Conservation (phyloP, 148 eudicot genomes). For the Cornus kousa region DNA sequence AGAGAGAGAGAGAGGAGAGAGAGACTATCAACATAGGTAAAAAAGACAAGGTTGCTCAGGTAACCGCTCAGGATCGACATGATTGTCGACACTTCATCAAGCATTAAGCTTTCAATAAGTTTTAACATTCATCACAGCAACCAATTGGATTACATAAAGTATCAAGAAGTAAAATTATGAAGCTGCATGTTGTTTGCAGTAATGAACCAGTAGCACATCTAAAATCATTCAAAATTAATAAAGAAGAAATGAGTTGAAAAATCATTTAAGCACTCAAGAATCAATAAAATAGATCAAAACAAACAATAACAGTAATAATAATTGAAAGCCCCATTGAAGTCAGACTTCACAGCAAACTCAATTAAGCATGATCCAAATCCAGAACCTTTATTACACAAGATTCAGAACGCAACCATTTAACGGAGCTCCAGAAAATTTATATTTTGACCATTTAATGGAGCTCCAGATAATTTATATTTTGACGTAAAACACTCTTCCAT, state of each 20-base stretch:
- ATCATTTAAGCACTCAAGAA: no score
- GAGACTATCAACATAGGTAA: neutral
- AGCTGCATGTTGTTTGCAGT: no score
- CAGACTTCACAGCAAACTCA: neutral
- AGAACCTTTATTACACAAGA: neutral
- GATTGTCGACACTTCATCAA: conserved; percentile 32
- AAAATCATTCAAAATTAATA: no score
- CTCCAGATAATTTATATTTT: neutral
- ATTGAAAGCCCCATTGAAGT: no score
- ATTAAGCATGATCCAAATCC: neutral
- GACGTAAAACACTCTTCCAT: neutral
- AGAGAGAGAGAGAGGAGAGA: neutral
- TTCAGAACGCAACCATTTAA: neutral
- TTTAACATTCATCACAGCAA: conserved; percentile 48
- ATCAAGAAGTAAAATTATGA: no score
- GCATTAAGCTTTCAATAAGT: conserved; percentile 31
- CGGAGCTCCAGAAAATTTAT: neutral
- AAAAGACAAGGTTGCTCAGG: conserved; percentile 40
- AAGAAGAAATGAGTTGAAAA: no score
- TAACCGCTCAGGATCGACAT: conserved; percentile 64
- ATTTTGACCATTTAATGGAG: neutral
- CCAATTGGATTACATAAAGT: neutral
- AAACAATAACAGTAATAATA: no score
- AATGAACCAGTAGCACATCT: no score
- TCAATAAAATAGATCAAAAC: no score